Base-by-base conservation (phyloP, 1,139 yeast genomes). In the Hyphopichia wangnamkhiaoensis region DNA sequence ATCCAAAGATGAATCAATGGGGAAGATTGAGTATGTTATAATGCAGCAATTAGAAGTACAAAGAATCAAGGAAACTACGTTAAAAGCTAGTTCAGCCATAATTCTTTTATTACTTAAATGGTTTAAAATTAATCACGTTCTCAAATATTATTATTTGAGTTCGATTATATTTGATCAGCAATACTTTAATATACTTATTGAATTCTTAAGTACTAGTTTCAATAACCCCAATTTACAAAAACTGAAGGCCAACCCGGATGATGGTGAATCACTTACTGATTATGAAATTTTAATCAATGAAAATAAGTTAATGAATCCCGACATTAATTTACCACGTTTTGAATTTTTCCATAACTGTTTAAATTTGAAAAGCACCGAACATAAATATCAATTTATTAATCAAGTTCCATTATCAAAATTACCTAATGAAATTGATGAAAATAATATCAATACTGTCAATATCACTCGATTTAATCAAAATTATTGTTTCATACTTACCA, bases 51-150 rank as follows among this genome's bases (percentile, higher is more conserved):
- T 82, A 21, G 90, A 84, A 49, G 68, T 81, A 3, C 47, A 72
- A 3, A 73, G 82, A 43, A 68, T 79, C 15, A 84, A 84, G 48
- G 95, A 87, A 53, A 67, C 80, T 2, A 68, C 84, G 0, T 55
- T 85, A 39, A 86, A 84, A 49, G 79, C 85, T 2, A 72, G 84
- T 3, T 69, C 84, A 1, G 76, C 79, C 2, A 74, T 81, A 1
- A 42, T 89, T 1, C 51, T 67, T 5, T 50, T 78, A 15, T 56
- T 93, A 21, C 58, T 84, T 25, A 75, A 74, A 50, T 93, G 98
- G 97, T 84, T 89, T 57, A 86, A 85, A 53, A 61, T 75, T 10
- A 84, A 81, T 37, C 96, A 93, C 59, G 67, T 89, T 2, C 61
- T 90, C 48, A 91, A 91, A 58, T 82, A 76, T 55, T 95, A 90